Conservation (phyloP, 352 stramenopile genomes). For the Pythium scleroteichum region DNA sequence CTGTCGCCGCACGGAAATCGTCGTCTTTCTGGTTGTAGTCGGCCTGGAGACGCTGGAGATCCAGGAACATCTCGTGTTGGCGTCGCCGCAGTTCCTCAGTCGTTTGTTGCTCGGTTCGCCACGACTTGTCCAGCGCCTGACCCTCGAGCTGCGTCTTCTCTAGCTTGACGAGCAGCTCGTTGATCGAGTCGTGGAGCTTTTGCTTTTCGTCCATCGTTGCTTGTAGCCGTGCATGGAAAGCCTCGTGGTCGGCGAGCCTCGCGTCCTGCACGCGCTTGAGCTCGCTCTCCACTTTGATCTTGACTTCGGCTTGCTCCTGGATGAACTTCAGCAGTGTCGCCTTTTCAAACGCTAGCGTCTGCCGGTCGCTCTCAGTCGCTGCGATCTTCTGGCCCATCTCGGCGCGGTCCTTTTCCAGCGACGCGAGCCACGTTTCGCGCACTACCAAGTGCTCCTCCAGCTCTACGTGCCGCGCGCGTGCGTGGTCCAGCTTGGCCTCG, state of each 20-base stretch:
- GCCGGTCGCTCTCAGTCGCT: constrained; percentile 38
- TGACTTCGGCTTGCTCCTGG: constrained; percentile 69
- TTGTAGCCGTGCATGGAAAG: constrained; percentile 40
- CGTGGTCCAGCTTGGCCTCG: constrained; percentile 33
- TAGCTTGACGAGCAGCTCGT: constrained; percentile 33
- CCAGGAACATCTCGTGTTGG: constrained; percentile 36
- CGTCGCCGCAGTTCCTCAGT: constrained; percentile 36
- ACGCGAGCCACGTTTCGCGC: constrained; percentile 49
- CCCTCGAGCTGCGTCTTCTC: constrained; percentile 34
- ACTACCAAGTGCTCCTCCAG: constrained; percentile 58
- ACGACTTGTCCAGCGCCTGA: constrained; percentile 26
- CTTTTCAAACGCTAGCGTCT: constrained; percentile 70
- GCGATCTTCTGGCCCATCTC: constrained; percentile 49
- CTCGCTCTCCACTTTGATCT: constrained; percentile 59
- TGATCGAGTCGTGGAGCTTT: constrained; percentile 35
- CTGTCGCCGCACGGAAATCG: constrained; percentile 51
- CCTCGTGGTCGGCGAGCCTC: constrained; percentile 32
- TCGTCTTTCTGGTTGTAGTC: constrained; percentile 42
- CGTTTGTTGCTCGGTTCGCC: constrained; percentile 39
- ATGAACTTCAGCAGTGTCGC: constrained; percentile 74
- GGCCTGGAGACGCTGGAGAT: constrained; percentile 37
- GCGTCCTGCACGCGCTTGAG: constrained; percentile 54
- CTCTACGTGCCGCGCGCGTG: constrained; percentile 35
- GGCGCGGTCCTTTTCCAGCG: constrained; percentile 56
- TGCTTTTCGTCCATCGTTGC: constrained; percentile 46